Conservation (phyloP, 495 filamentous ascomycete species). For the Penicillium longicatenatum region DNA sequence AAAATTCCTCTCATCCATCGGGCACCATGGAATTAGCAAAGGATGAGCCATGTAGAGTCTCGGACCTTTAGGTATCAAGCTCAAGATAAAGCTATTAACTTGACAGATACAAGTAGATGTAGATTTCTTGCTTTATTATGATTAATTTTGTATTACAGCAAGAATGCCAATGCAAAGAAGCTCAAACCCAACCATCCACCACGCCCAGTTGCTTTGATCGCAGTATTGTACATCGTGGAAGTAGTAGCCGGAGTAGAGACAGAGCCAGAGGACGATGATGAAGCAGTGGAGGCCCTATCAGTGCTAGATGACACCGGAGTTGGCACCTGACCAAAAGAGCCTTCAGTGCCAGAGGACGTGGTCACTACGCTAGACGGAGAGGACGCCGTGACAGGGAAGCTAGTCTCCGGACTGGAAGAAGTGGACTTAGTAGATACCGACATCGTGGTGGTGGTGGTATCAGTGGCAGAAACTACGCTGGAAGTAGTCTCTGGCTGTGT, state of each 20-base stretch:
- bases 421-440: constrained; percentile 4
- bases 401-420: constrained; percentile 2
- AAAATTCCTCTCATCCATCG: neutral
- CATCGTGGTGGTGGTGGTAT: constrained; percentile 1
- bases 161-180: constrained; percentile 4
- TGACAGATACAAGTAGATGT: neutral
- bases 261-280: constrained; percentile 3
- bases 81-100: neutral
- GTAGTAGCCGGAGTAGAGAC: constrained; percentile 12
- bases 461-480: constrained; percentile 1
- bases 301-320: constrained; percentile 6
- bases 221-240: constrained; percentile 6
- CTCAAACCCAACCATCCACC: constrained; percentile 4
- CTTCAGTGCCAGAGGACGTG: constrained; percentile 2
- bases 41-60: neutral
- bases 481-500: constrained; percentile 16
- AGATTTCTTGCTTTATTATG: neutral
- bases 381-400: neutral
- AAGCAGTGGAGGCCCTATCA: neutral
- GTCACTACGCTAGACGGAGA: neutral
- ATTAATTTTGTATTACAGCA: constrained; percentile 6
- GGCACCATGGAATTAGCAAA: neutral
- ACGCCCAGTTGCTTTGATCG: neutral
- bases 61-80: neutral
- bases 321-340: constrained; percentile 1